Percentiles rank a stretch among this genome's conserved stretches.
Conservation (phyloP, 2,329 filamentous ascomycete genomes). For the Gremmenia infestans region DNA sequence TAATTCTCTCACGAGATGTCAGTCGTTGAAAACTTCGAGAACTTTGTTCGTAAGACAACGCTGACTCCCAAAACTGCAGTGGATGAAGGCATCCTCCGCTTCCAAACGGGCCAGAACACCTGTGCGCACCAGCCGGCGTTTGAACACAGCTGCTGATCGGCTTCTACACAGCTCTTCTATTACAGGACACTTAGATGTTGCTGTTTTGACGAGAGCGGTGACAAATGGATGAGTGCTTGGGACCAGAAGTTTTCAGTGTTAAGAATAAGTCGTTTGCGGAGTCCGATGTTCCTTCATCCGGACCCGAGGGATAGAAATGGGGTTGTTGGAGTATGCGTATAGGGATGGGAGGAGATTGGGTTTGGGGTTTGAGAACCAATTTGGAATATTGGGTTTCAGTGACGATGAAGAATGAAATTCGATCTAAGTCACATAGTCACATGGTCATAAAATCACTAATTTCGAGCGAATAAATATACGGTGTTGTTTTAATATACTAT, state of each 20-base stretch:
- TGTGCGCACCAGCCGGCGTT: conserved; percentile 30
- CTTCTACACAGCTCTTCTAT: conserved; percentile 17
- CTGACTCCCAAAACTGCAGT: background rate
- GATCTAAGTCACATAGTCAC: too few species aligned
- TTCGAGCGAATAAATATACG: too few species aligned
- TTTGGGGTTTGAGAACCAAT: conserved; percentile 1
- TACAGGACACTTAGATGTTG: conserved; percentile 34
- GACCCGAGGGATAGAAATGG: conserved; percentile 73
- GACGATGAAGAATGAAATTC: conserved; percentile 28
- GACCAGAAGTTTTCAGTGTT: conserved; percentile 62
- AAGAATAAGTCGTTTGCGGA: conserved; percentile 66
- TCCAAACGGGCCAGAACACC: conserved; percentile 37
- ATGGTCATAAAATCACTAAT: too few species aligned
- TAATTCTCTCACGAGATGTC: too few species aligned
- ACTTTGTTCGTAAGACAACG: too few species aligned
- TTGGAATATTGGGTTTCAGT: conserved; percentile 24
- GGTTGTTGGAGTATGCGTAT: conserved; percentile 64
- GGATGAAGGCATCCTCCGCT: conserved; percentile 52
- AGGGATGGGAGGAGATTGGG: conserved; percentile 38
- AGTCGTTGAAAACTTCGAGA: too few species aligned
- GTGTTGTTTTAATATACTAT: background rate
- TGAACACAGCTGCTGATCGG: conserved; percentile 33
- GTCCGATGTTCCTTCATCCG: conserved; percentile 79
- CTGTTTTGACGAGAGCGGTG: conserved; percentile 63
- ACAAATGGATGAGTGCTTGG: conserved; percentile 71